Percentiles rank a stretch among this genome's conserved stretches.
Conservation (phyloP, 1,284 basidiomycete genomes). For the Ganoderma lingzhi region DNA sequence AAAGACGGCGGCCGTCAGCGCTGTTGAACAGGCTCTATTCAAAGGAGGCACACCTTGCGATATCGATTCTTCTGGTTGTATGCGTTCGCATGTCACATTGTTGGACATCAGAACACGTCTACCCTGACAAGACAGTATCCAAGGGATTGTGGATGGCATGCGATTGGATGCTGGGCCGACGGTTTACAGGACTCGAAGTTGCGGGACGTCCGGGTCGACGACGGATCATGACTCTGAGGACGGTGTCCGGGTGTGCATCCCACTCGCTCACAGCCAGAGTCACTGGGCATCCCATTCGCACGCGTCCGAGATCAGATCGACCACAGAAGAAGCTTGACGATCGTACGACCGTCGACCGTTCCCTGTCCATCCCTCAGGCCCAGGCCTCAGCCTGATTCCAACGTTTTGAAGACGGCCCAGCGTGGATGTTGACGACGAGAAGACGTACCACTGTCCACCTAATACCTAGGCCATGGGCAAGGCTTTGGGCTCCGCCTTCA, state of each 20-base stretch:
- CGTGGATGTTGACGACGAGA: neutral
- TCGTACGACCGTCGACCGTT: neutral
- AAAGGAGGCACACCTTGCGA: neutral
- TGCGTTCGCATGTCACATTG: neutral
- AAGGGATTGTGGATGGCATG: neutral
- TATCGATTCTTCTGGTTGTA: neutral
- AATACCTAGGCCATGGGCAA: too few species aligned
- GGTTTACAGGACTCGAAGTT: neutral
- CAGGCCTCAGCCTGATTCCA: neutral
- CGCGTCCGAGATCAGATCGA: constrained; percentile 1
- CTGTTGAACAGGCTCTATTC: neutral
- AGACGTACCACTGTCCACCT: neutral
- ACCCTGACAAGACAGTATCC: too few species aligned
- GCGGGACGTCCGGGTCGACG: neutral
- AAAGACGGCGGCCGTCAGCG: neutral
- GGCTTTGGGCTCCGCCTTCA: neutral
- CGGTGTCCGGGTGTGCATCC: neutral
- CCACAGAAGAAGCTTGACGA: neutral
- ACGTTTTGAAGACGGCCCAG: neutral
- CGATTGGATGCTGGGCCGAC: neutral
- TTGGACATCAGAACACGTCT: neutral
- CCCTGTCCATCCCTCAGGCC: too few species aligned
- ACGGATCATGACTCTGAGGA: neutral
- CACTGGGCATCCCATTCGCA: neutral
- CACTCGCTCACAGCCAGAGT: neutral